A percentile compares a stretch with the other conserved stretches of the same genome.
These are phyloP conservation scores for Neofusicoccum ribis DNA, from an alignment of 2,329 filamentous ascomycete species.

Conservation along the genomic window DNA sequence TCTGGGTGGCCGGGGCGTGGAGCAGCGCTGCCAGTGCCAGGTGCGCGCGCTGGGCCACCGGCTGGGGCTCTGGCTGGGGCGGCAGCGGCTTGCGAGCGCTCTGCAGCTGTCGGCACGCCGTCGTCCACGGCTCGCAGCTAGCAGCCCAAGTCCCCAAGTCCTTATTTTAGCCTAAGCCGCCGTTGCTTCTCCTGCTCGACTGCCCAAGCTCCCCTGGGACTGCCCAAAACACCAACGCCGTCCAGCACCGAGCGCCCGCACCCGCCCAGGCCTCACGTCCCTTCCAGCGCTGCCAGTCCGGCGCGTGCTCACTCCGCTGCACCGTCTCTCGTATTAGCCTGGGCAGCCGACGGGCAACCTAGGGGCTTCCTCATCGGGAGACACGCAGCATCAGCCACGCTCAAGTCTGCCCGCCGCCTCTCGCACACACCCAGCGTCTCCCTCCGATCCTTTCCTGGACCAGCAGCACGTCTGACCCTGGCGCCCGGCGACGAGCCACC, in stretches of 20 bases:
- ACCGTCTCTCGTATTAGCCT: slow-evolving; percentile 16
- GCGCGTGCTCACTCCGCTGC: slow-evolving; percentile 14
- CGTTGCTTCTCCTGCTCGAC: slow-evolving; percentile 13
- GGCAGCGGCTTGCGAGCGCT: background rate
- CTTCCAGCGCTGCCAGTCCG: background rate
- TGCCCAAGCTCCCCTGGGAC: slow-evolving; percentile 13
- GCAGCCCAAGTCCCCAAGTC: slow-evolving; percentile 11
- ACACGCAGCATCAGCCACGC: slow-evolving; percentile 14
- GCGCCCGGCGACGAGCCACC: slow-evolving; percentile 15
- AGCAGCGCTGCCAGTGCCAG: background rate
- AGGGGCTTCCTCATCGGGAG: slow-evolving; percentile 16
- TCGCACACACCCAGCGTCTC: slow-evolving; percentile 9
- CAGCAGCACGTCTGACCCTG: slow-evolving; percentile 16
- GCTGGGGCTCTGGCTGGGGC: slow-evolving; percentile 13
- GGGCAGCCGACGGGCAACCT: slow-evolving; percentile 12
- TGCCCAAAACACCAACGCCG: slow-evolving; percentile 4
- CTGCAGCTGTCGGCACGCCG: slow-evolving; percentile 4
- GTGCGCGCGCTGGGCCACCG: background rate
- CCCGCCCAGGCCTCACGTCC: background rate
- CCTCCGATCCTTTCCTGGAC: slow-evolving; percentile 19
- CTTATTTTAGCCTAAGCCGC: slow-evolving; percentile 17
- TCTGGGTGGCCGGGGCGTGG: background rate
- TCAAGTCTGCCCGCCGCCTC: slow-evolving; percentile 6
- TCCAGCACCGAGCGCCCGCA: background rate
- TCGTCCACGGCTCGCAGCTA: slow-evolving; percentile 3